Evolutionary conservation across 108 stramenopile genomes (phyloP), one percentile per base, ranked within the genome.

Genomic region (Schizochytrium sp.): DNA sequence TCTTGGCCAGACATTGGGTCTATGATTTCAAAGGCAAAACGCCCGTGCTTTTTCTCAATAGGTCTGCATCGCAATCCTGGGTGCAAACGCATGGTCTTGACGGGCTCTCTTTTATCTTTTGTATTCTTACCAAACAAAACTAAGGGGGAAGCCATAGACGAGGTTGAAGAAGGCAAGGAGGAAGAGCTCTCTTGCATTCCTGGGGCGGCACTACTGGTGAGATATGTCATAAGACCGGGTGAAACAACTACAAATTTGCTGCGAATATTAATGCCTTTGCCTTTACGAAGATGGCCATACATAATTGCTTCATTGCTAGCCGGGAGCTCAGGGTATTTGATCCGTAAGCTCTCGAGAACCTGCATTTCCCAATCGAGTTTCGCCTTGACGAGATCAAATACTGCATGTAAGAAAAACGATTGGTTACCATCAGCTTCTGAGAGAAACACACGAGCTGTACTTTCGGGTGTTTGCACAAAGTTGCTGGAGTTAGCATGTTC

Each of bases 321-420:
- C 10, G 76, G 76, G 17, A 83, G 76, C 76, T 83, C 76, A 38
- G 76, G 76, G 53, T 83, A 83, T 83, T 83, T 83, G 47, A 83
- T 13, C 13, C 76, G 76, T 10, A 83, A 53, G 76, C 53, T 83
- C 38, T 83, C 76, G 28, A 83, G 76, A 40, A 83, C 76, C 47
- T 83, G 76, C 47, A 55, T 55, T 28, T 83, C 76, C 76, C 47
- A 55, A 10, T 83, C 76, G 53, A 83, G 76, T 40, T 83, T 83
- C 50, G 76, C 49, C 76, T 83, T 49, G 53, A 83, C 76, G 12
- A 83, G 47, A 83, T 83, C 76, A 55, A 83, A 83, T n/a, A 55
- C 76, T 10, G 76, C 76, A 42, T 55, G 76, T 40, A 83, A 55
- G 28, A 83, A 83, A 53, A 83, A 83, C 28, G 76, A 83, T 42